Evolutionary conservation across 2,329 filamentous ascomycete genomes (phyloP).

Genomic region (Beauveria asiatica): DNA sequence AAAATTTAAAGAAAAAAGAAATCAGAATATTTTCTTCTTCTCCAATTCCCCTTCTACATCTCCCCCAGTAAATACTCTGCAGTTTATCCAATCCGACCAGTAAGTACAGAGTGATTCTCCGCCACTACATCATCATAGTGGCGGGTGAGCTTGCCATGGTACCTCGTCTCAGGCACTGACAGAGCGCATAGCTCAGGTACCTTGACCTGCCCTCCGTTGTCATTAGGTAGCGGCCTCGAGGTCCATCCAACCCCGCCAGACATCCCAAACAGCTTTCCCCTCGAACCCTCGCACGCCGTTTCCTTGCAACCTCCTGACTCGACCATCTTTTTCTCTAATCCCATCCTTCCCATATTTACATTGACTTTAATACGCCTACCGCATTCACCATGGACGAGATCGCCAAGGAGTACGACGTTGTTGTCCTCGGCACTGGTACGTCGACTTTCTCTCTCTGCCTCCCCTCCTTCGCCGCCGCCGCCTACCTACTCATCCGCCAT

Average conservation of each 20-base stretch:
- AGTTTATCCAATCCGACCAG: too few species aligned
- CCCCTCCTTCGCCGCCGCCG: slow-evolving; percentile 13
- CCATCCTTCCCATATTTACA: slow-evolving; percentile 12
- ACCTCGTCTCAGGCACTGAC: background rate
- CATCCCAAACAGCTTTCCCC: background rate
- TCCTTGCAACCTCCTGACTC: slow-evolving; percentile 1
- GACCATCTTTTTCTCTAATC: background rate
- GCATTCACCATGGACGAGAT: slow-evolving; percentile 81
- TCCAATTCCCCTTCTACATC: too few species aligned
- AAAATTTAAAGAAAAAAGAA: too few species aligned
- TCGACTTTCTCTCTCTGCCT: slow-evolving; percentile 23
- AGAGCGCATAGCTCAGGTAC: background rate
- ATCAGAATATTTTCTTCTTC: too few species aligned
- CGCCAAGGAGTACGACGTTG: slow-evolving; percentile 95
- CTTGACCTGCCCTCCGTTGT: background rate
- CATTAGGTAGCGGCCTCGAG: background rate
- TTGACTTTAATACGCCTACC: slow-evolving; percentile 8
- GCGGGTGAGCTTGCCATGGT: background rate
- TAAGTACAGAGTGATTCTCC: too few species aligned
- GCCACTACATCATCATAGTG: background rate
- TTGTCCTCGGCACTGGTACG: slow-evolving; percentile 95
- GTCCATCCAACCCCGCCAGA: slow-evolving; percentile 8
- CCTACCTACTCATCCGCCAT: background rate
- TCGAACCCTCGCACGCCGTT: slow-evolving; percentile 1
- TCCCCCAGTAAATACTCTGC: too few species aligned